Conservation (phyloP, 176 grass and related monocot species). For the Musa acuminata region DNA sequence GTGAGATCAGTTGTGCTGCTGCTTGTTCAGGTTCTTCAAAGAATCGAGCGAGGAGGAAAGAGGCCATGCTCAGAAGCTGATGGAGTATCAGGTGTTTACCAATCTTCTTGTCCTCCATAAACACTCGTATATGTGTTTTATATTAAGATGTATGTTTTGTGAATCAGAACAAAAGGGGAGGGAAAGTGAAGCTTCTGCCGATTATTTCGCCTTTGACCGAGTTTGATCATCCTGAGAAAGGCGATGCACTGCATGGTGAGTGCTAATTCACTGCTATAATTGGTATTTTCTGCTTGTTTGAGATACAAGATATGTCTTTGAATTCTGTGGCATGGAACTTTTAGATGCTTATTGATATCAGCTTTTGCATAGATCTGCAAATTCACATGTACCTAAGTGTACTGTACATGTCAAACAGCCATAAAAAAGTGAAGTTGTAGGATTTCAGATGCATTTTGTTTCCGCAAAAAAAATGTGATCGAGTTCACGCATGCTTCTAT, state of each 20-base stretch:
- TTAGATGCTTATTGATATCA: background rate
- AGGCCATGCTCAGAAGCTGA: slow-evolving; percentile 68
- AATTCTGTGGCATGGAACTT: background rate
- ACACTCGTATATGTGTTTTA: background rate
- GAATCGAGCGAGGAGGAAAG: slow-evolving; percentile 74
- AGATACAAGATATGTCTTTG: background rate
- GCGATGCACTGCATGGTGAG: slow-evolving; percentile 76
- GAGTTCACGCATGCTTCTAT: background rate
- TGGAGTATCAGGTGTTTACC: slow-evolving; percentile 64
- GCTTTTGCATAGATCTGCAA: too few relatives aligned
- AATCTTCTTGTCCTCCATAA: background rate
- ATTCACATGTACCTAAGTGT: too few relatives aligned
- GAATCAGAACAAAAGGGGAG: slow-evolving; percentile 48
- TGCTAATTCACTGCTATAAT: background rate
- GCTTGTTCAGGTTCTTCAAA: slow-evolving; percentile 60
- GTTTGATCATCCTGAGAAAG: slow-evolving; percentile 91
- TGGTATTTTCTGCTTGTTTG: background rate
- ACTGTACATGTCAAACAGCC: too few relatives aligned
- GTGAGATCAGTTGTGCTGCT: background rate
- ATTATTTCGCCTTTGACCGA: slow-evolving; percentile 48
- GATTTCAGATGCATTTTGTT: too few relatives aligned
- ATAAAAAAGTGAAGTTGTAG: too few relatives aligned
- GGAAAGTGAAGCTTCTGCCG: slow-evolving; percentile 41
- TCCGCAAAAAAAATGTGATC: background rate
- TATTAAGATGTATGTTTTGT: background rate